A percentile compares a stretch with the other conserved stretches of the same genome.
Evolutionary conservation across 495 filamentous ascomycete genomes (phyloP).

Genomic region (Trichoderma reesei): DNA sequence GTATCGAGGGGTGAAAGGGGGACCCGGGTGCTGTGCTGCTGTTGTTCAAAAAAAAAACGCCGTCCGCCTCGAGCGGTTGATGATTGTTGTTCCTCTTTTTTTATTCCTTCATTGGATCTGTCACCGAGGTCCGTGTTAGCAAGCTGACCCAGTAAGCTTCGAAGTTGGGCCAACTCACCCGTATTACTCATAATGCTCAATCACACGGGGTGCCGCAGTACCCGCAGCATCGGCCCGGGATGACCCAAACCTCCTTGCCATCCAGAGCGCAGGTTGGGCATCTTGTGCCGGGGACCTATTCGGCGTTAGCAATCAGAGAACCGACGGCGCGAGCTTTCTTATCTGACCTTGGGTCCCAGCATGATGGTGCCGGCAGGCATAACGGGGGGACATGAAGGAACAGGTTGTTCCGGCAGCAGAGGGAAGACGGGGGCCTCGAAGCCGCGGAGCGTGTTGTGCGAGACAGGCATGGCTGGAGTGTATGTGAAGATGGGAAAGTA

Average conservation of each 20-base stretch:
- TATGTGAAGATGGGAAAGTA: background rate
- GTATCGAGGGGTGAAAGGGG: too few species aligned
- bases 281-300: constrained; percentile 21
- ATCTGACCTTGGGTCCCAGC: background rate
- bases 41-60: too few species aligned
- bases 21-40: too few species aligned
- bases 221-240: constrained; percentile 35
- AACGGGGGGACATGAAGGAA: background rate
- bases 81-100: too few species aligned
- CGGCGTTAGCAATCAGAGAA: background rate
- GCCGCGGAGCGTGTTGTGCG: background rate
- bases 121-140: too few species aligned
- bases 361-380: background rate
- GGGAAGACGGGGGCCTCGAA: background rate
- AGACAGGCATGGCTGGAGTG: background rate
- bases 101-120: too few species aligned
- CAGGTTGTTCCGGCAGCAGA: background rate
- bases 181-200: constrained; percentile 16
- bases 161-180: background rate
- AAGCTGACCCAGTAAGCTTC: background rate
- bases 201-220: constrained; percentile 32
- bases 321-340: background rate
- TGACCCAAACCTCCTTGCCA: constrained; percentile 41
- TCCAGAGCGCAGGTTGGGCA: constrained; percentile 28
- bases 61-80: too few species aligned